Evolutionary conservation across 2,329 filamentous ascomycete species (phyloP).

Genomic region (Neofusicoccum cordaticola): DNA sequence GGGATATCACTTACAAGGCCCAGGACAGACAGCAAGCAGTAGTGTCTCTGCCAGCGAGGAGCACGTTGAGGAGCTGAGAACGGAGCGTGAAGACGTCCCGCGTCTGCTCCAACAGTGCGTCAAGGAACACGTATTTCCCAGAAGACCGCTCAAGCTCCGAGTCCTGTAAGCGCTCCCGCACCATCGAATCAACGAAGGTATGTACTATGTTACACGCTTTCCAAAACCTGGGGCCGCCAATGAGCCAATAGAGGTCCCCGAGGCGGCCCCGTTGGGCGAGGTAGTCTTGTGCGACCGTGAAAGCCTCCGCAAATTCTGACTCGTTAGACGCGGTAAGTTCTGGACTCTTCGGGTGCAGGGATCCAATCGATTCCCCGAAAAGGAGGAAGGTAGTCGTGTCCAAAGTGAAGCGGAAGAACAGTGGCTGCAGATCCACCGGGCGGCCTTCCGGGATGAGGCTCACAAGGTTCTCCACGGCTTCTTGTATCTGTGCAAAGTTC

Average conservation of each 20-base stretch:
- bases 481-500: background rate
- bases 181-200: conserved; percentile 43
- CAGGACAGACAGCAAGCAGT: conserved; percentile 48
- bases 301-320: conserved; percentile 30
- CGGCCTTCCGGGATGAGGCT: background rate
- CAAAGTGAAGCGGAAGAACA: conserved; percentile 65
- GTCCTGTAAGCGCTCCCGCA: background rate
- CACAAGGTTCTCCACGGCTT: conserved; percentile 22
- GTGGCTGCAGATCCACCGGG: conserved; percentile 55
- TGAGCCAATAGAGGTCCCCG: conserved; percentile 41
- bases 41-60: conserved; percentile 55
- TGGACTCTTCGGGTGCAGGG: background rate
- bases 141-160: too few relatives aligned
- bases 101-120: conserved; percentile 47
- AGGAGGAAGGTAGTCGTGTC: conserved; percentile 68
- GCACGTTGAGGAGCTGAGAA: conserved; percentile 50
- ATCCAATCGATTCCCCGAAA: conserved; percentile 52
- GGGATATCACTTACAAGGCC: background rate
- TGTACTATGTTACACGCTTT: conserved; percentile 28
- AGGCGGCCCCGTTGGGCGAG: conserved; percentile 30
- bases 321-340: background rate
- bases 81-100: conserved; percentile 48
- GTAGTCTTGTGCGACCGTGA: conserved; percentile 18
- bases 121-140: conserved; percentile 47
- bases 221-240: conserved; percentile 33